These are phyloP conservation scores for Penicillium steckii DNA, from an alignment of 495 filamentous ascomycete genomes.

Conservation along the genomic window DNA sequence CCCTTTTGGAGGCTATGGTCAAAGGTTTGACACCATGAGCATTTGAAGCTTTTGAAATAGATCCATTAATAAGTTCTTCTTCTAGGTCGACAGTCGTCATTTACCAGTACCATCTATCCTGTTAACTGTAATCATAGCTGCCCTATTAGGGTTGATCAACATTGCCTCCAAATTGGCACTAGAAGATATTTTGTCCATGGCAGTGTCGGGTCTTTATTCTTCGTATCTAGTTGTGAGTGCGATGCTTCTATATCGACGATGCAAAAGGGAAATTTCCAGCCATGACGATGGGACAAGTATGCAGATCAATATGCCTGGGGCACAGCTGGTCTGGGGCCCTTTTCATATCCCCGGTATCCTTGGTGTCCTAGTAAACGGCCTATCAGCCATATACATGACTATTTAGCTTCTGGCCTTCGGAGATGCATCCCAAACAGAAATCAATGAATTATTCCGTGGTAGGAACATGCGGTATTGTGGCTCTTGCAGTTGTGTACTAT, in stretches of 20 bases:
- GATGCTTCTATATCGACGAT: constrained; percentile 2
- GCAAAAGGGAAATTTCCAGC: constrained; percentile 1
- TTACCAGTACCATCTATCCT: background rate
- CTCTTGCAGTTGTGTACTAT: constrained; percentile 39
- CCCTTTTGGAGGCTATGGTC: constrained; percentile 5
- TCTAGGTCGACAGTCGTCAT: background rate
- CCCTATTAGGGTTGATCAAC: constrained; percentile 50
- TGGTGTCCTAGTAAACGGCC: constrained; percentile 5
- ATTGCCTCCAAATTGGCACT: constrained; percentile 48
- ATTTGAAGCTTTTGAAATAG: background rate
- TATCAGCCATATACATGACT: constrained; percentile 6
- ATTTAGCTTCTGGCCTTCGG: constrained; percentile 40
- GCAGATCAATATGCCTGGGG: constrained; percentile 1
- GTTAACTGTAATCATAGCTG: constrained; percentile 37
- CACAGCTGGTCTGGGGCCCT: constrained; percentile 4
- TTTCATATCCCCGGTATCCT: constrained; percentile 13
- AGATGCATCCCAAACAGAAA: constrained; percentile 17
- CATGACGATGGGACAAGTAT: background rate
- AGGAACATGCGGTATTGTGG: constrained; percentile 28
- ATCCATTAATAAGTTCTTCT: background rate
- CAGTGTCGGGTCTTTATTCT: constrained; percentile 1
- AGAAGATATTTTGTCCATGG: constrained; percentile 44
- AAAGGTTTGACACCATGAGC: background rate
- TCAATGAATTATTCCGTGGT: constrained; percentile 43
- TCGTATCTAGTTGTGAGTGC: background rate